A percentile compares a stretch with the other conserved stretches of the same genome.
Evolutionary conservation across 1,139 yeast species (phyloP).

Genomic region (Starmera stellimalicola): DNA sequence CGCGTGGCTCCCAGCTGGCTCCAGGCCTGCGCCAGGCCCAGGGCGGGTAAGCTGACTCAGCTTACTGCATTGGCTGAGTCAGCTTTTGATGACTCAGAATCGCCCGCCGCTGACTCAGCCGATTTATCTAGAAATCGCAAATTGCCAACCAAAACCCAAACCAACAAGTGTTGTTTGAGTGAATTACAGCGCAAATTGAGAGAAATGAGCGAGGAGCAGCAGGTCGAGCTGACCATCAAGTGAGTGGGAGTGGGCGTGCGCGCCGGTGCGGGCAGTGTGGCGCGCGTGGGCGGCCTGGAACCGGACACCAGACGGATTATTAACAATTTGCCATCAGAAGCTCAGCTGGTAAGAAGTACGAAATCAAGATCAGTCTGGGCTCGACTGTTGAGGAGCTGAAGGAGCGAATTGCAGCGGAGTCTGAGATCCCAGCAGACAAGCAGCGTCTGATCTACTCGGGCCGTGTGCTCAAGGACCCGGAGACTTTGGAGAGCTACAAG

Average conservation of each 20-base stretch:
- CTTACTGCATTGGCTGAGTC: no score
- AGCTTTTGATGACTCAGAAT: no score
- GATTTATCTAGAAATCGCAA: no score
- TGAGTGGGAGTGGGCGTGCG: background rate
- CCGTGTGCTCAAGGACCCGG: conserved; percentile 79
- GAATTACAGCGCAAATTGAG: background rate
- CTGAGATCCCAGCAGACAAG: conserved; percentile 61
- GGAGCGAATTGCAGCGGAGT: conserved; percentile 44
- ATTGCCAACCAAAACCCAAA: no score
- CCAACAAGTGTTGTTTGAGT: no score
- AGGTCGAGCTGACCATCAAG: background rate
- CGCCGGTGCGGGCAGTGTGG: background rate
- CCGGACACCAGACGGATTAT: background rate
- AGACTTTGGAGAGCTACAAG: conserved; percentile 66
- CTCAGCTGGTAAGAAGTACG: conserved; percentile 76
- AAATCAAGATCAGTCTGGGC: conserved; percentile 43
- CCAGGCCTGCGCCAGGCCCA: background rate
- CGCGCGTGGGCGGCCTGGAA: background rate
- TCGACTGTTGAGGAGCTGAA: conserved; percentile 64
- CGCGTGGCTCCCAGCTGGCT: background rate
- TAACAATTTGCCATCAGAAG: conserved; percentile 9
- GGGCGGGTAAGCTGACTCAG: no score
- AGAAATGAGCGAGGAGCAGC: background rate
- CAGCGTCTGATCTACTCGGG: conserved; percentile 93
- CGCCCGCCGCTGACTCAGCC: no score